Evolutionary conservation across 345 rosid genomes (phyloP).

Genomic region (Pugionium cornutum): DNA sequence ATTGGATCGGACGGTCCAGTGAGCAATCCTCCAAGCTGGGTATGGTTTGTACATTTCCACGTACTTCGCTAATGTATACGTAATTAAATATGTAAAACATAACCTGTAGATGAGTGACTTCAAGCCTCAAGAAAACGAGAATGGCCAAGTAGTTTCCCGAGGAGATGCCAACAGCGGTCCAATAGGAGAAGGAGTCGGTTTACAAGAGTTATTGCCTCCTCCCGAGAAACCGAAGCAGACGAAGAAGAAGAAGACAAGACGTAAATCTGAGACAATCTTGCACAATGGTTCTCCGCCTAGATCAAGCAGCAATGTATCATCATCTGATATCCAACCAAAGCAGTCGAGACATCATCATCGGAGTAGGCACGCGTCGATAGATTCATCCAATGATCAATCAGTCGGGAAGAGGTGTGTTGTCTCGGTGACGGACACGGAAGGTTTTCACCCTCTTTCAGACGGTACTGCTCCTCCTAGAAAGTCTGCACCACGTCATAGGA

Average conservation of each 20-base stretch:
- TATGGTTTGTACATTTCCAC: conserved; percentile 36
- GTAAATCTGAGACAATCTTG: conserved; percentile 26
- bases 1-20: conserved; percentile 72
- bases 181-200: conserved; percentile 38
- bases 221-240: conserved; percentile 28
- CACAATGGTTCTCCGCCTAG: conserved; percentile 37
- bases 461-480: conserved; percentile 18
- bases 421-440: conserved; percentile 14
- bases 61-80: neutral
- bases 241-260: conserved; percentile 24
- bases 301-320: conserved; percentile 28
- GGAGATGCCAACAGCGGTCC: conserved; percentile 34
- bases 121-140: conserved; percentile 34
- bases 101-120: conserved; percentile 41
- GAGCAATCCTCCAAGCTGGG: conserved; percentile 62
- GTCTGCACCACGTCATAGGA: conserved; percentile 37
- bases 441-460: conserved; percentile 28
- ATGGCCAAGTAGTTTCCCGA: conserved; percentile 33
- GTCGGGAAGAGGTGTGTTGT: conserved; percentile 33
- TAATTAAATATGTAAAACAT: neutral
- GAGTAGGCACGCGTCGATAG: conserved; percentile 35
- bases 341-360: conserved; percentile 34
- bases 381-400: conserved; percentile 39
- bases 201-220: conserved; percentile 37
- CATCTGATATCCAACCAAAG: conserved; percentile 32